Evolutionary conservation across 352 stramenopile genomes (phyloP).

Genomic region (Globisporangium carolinianum): DNA sequence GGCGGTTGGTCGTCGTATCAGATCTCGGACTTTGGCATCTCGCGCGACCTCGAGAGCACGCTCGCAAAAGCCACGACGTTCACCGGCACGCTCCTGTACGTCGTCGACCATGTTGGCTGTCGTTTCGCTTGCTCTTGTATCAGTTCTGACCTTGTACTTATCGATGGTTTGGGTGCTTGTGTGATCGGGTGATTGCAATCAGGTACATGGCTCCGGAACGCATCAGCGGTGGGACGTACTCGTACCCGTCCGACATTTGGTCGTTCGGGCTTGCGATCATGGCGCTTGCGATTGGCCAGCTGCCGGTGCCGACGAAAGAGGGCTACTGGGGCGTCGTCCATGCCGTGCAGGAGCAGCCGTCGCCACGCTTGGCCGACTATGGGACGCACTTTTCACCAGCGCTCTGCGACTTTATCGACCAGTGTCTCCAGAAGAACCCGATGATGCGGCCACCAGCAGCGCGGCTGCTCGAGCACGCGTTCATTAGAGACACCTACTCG

Average conservation of each 20-base stretch:
- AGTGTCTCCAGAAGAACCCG: slow-evolving; percentile 78
- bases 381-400: slow-evolving; percentile 54
- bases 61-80: slow-evolving; percentile 87
- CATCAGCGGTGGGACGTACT: slow-evolving; percentile 88
- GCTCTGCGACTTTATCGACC: slow-evolving; percentile 71
- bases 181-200: not conserved
- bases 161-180: not conserved
- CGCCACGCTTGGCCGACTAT: slow-evolving; percentile 55
- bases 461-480: slow-evolving; percentile 56
- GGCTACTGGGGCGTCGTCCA: slow-evolving; percentile 90
- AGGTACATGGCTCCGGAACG: slow-evolving; percentile 92
- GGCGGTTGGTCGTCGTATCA: slow-evolving; percentile 5
- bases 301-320: slow-evolving; percentile 76
- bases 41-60: slow-evolving; percentile 71
- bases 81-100: slow-evolving; percentile 86
- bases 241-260: slow-evolving; percentile 82
- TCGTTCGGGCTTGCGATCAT: slow-evolving; percentile 79
- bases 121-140: no score
- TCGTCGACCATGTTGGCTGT: not conserved
- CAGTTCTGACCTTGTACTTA: no score
- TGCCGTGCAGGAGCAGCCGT: slow-evolving; percentile 72
- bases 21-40: slow-evolving; percentile 86
- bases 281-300: slow-evolving; percentile 80
- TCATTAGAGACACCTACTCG: slow-evolving; percentile 56
- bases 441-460: slow-evolving; percentile 44